Evolutionary conservation across 352 stramenopile species (phyloP), one percentile per base, ranked within the genome.

Genomic region (Globisporangium iwayamae): DNA sequence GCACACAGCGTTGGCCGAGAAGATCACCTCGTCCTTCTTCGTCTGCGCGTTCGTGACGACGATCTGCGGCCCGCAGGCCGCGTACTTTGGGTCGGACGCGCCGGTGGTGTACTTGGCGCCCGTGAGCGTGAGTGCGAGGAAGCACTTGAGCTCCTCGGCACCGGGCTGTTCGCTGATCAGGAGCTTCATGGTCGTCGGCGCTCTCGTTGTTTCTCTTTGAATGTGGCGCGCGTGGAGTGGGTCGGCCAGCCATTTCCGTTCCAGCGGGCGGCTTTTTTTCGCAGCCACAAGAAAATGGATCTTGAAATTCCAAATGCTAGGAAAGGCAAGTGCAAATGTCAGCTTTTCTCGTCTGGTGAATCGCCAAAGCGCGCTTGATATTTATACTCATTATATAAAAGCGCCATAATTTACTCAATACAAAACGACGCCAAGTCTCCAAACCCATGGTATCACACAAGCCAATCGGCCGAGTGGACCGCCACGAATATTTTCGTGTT

Each of bases 121-220:
- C 3, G 80, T 88, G 52, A 76, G 57, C 7, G 79, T 77, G 51
- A 93, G 63, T 46, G 79, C 70, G 60, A 91, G 65, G 69, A 93
- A 89, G 68, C 86, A 94, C 72, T 94, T 94, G 75, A 91, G 81
- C 73, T 91, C 86, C 65, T 90, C 83, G 62, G 76, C 62, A 66
- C 80, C 73, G 13, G 75, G 75, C 62, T 74, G 72, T 57, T 85
- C 76, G 71, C 73, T 78, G 67, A 90, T 81, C 66, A 87, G 67
- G 56, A 92, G 81, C 81, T 89, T 75, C 78, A 86, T 91, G 25
- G 13, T 32, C 13, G 43, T 61, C 28, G 53, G 30, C 2, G 30
- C 53, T 61, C 48, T 48, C 34, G n/a, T 41, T 6, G 8, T 36
- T 60, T 38, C 20, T 51, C 22, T 60, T 51, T 28, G 47, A 13